These are phyloP conservation scores for Zelopaecilomyces penicillatus DNA, from an alignment of 2,329 filamentous ascomycete genomes.

Conservation along the genomic window DNA sequence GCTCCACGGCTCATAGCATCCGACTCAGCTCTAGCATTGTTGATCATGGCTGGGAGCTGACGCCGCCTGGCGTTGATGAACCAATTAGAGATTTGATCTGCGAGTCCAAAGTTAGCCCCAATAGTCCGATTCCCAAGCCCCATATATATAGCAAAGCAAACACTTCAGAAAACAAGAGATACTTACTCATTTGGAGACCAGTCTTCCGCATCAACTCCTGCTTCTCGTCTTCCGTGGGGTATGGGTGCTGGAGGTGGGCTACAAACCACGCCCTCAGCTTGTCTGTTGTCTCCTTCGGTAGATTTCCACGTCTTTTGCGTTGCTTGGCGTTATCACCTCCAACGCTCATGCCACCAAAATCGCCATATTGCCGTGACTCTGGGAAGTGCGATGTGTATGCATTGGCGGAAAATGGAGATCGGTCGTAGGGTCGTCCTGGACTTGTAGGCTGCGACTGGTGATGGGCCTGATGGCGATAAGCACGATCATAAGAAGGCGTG, in stretches of 20 bases:
- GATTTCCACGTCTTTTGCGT: slow-evolving; percentile 66
- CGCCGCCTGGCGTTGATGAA: slow-evolving; percentile 70
- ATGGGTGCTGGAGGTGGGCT: slow-evolving; percentile 69
- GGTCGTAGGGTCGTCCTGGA: slow-evolving; percentile 34
- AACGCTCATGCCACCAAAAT: slow-evolving; percentile 32
- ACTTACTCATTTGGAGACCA: slow-evolving; percentile 66
- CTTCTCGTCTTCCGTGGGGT: slow-evolving; percentile 84
- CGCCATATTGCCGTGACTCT: slow-evolving; percentile 34
- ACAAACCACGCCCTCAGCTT: slow-evolving; percentile 73
- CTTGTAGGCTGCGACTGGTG: slow-evolving; percentile 39
- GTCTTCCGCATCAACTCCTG: slow-evolving; percentile 70
- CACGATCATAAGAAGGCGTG: slow-evolving; percentile 25
- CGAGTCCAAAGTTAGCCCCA: slow-evolving; percentile 9
- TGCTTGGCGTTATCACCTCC: slow-evolving; percentile 38
- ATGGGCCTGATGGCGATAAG: slow-evolving; percentile 35
- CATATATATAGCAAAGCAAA: background rate
- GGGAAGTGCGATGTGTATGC: slow-evolving; percentile 27
- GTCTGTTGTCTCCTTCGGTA: slow-evolving; percentile 85
- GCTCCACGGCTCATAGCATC: slow-evolving; percentile 35
- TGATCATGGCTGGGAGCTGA: slow-evolving; percentile 53
- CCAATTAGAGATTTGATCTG: slow-evolving; percentile 70
- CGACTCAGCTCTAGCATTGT: slow-evolving; percentile 44
- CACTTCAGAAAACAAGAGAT: background rate
- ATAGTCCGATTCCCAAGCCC: background rate
- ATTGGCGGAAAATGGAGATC: slow-evolving; percentile 34